These are phyloP conservation scores for Ophiocordyceps robertsii DNA, from an alignment of 2,329 filamentous ascomycete species.

Conservation along the genomic window DNA sequence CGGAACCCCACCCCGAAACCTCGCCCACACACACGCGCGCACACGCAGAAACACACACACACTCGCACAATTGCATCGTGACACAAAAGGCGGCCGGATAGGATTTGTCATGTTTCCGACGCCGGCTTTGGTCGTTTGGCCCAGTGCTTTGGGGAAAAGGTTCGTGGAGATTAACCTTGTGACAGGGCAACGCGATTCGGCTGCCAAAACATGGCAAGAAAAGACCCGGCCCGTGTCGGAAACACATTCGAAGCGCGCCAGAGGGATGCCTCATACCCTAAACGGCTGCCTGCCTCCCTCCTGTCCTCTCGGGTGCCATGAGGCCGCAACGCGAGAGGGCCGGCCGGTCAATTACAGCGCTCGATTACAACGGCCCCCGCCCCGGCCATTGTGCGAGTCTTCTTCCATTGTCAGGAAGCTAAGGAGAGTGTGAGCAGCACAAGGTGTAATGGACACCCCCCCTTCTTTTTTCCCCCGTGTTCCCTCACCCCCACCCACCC, in stretches of 20 bases:
- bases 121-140: not conserved
- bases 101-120: not conserved
- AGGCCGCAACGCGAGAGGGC: not conserved
- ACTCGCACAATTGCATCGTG: not conserved
- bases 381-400: not conserved
- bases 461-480: not conserved
- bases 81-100: not conserved
- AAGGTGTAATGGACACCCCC: not conserved
- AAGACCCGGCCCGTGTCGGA: no score
- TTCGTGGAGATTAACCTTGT: no score
- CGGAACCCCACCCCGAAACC: constrained; percentile 1
- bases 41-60: no score
- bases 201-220: no score
- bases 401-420: not conserved
- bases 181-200: no score
- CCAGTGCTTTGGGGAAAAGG: no score
- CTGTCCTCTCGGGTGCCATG: not conserved
- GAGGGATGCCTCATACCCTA: no score
- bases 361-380: not conserved
- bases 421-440: not conserved
- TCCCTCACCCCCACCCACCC: not conserved
- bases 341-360: not conserved
- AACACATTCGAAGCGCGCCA: no score
- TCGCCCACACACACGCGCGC: not conserved
- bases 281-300: no score